Conservation (phyloP, 371 early-diverging fungal genomes). For the Funneliformis caledonium region DNA sequence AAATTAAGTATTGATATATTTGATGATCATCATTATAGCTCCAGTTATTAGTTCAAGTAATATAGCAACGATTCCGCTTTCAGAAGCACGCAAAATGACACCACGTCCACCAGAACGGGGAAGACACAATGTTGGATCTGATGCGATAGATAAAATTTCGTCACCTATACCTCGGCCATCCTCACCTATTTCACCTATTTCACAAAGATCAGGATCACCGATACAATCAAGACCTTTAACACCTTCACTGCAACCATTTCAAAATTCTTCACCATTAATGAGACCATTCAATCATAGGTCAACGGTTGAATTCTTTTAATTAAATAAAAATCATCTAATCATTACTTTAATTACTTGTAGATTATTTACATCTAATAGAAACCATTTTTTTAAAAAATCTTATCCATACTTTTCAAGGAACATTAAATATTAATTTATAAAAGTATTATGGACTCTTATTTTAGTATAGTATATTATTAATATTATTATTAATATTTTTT, state of each 20-base stretch:
- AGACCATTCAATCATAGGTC: neutral
- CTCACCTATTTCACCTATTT: neutral
- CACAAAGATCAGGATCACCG: neutral
- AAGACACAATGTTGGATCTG: neutral
- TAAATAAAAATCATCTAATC: neutral
- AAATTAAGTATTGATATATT: neutral
- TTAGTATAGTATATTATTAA: no score
- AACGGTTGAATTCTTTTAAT: neutral
- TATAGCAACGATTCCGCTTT: constrained; percentile 65
- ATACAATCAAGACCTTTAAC: neutral
- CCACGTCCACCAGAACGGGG: constrained; percentile 66
- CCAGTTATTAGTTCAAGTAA: constrained; percentile 71
- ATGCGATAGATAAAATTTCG: neutral
- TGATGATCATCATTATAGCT: constrained; percentile 43
- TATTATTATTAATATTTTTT: no score
- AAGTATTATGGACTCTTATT: no score
- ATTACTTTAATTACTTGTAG: no score
- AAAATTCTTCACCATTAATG: neutral
- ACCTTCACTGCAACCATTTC: neutral
- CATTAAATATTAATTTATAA: no score
- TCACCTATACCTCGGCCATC: neutral
- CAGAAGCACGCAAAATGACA: constrained; percentile 63
- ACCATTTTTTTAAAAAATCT: no score
- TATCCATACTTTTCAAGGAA: no score
- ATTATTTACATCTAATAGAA: neutral